Conservation (phyloP, 179 eudicot genomes). For the Silene coronaria region DNA sequence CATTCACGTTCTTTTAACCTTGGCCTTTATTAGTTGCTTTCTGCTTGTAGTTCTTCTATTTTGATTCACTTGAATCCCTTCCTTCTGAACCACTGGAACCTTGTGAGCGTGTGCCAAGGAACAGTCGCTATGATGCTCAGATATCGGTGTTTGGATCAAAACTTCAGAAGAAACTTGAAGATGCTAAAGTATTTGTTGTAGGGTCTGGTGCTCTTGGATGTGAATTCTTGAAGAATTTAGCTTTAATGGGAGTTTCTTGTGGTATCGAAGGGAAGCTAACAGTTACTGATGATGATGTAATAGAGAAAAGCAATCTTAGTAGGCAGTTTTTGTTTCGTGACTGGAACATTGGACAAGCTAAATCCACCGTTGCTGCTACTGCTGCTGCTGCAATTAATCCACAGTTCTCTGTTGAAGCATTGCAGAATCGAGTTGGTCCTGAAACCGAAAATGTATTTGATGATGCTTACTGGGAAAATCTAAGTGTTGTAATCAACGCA, state of each 20-base stretch:
- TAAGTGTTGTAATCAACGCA: conserved; percentile 64
- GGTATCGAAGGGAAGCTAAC: conserved; percentile 58
- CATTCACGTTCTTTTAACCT: not conserved
- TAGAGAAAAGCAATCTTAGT: conserved; percentile 87
- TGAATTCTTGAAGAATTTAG: conserved; percentile 80
- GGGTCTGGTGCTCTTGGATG: conserved; percentile 96
- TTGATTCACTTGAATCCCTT: too few species aligned
- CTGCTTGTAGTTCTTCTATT: conserved; percentile 54
- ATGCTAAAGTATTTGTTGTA: conserved; percentile 62
- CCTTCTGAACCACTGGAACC: too few species aligned
- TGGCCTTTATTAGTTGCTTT: not conserved
- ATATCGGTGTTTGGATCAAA: too few species aligned
- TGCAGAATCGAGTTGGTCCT: conserved; percentile 83
- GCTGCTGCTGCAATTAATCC: conserved; percentile 71
- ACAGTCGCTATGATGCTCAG: too few species aligned
- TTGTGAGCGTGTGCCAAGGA: too few species aligned
- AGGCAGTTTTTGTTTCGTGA: conserved; percentile 92
- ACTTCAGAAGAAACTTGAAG: too few species aligned
- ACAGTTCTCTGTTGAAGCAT: conserved; percentile 53
- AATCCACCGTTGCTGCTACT: conserved; percentile 86
- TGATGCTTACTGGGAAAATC: conserved; percentile 83
- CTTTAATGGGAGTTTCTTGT: conserved; percentile 90
- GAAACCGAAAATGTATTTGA: conserved; percentile 87
- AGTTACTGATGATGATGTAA: conserved; percentile 87
- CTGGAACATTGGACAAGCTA: conserved; percentile 95